phyloP scores from a whole-genome alignment of 371 early-diverging fungal species.

The Actinomucor elegans region DNA sequence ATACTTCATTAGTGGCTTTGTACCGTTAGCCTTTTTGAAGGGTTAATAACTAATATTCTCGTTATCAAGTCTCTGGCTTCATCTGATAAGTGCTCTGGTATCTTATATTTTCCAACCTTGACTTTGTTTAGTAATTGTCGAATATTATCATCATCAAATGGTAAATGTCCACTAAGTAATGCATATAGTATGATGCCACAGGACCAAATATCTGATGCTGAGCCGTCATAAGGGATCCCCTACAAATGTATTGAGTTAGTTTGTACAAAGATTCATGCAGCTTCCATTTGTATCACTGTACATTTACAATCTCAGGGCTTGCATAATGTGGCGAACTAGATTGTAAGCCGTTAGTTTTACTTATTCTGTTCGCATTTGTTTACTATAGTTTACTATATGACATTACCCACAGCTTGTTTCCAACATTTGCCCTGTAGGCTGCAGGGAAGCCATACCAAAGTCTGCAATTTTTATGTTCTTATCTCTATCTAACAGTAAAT shows the following conservation, averaged over 20 bases:
- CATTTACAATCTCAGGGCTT: conserved; percentile 89
- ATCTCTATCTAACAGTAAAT: conserved; percentile 84
- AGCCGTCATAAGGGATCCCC: conserved; percentile 83
- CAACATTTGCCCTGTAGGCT: conserved; percentile 65
- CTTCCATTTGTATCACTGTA: too few relatives aligned
- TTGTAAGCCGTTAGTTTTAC: neutral
- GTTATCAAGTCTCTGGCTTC: conserved; percentile 61
- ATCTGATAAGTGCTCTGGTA: conserved; percentile 67
- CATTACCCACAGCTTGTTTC: conserved; percentile 80
- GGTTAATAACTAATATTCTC: conserved; percentile 42
- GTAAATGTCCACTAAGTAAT: conserved; percentile 83
- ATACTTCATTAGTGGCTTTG: neutral
- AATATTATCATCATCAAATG: conserved; percentile 94
- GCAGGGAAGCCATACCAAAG: conserved; percentile 86
- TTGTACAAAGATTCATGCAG: too few relatives aligned
- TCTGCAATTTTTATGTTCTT: conserved; percentile 82
- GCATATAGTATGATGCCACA: conserved; percentile 93
- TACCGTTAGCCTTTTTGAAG: conserved; percentile 48
- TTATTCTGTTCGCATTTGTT: neutral
- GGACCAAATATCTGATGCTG: conserved; percentile 90
- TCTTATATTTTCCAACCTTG: conserved; percentile 48
- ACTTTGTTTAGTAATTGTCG: conserved; percentile 73
- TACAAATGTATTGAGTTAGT: conserved; percentile 11
- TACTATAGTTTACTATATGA: too few relatives aligned
- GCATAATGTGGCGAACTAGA: conserved; percentile 86